A percentile compares a stretch with the other conserved stretches of the same genome.
Evolutionary conservation across 495 filamentous ascomycete species (phyloP).

Genomic region (Talaromyces wortmannii): DNA sequence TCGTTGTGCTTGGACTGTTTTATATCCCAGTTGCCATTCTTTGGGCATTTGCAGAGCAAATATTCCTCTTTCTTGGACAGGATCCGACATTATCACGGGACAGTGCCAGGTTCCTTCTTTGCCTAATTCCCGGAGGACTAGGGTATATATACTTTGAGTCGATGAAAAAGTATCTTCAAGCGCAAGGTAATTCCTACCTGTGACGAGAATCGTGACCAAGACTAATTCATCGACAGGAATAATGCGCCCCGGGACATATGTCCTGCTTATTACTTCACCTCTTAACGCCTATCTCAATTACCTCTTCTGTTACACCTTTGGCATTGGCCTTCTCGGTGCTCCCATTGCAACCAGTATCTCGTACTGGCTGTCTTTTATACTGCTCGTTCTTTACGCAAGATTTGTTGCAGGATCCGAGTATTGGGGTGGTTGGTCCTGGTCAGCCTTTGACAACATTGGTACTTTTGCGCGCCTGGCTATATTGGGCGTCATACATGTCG

Average conservation of each 20-base stretch:
- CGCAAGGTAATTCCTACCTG: constrained; percentile 53
- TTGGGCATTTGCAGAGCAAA: constrained; percentile 70
- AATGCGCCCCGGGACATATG: constrained; percentile 83
- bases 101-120: constrained; percentile 68
- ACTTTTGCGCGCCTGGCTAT: constrained; percentile 73
- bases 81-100: constrained; percentile 70
- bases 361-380: constrained; percentile 80
- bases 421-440: constrained; percentile 76
- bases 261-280: constrained; percentile 76
- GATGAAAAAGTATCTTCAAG: constrained; percentile 90
- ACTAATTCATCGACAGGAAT: constrained; percentile 45
- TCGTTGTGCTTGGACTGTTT: constrained; percentile 66
- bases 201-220: background rate
- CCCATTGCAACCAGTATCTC: constrained; percentile 78
- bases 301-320: constrained; percentile 67
- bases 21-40: constrained; percentile 70
- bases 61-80: constrained; percentile 75
- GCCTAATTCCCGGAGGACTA: constrained; percentile 76
- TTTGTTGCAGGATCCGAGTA: constrained; percentile 67
- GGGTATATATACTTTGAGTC: constrained; percentile 90
- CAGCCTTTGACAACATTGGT: constrained; percentile 55
- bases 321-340: constrained; percentile 68
- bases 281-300: constrained; percentile 74
- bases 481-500: constrained; percentile 80
- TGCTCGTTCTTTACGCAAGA: constrained; percentile 68